Conservation (phyloP, 108 stramenopile genomes). For the Cyclostephanos invisitatus region DNA sequence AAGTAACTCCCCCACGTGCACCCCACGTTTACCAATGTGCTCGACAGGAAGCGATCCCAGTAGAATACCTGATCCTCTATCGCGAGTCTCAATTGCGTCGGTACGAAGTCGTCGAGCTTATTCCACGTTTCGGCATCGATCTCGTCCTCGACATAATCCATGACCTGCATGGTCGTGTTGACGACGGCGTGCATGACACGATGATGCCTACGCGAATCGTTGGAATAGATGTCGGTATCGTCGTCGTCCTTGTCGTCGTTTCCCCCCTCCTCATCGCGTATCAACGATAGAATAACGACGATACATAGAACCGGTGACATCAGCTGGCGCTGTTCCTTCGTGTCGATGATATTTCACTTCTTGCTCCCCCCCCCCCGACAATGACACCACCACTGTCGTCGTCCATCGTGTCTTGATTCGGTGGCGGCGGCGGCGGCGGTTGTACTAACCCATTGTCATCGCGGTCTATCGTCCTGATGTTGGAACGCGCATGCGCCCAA, state of each 20-base stretch:
- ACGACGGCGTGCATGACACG: slow-evolving; percentile 2
- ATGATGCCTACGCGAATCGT: background rate
- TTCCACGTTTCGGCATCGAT: slow-evolving; percentile 54
- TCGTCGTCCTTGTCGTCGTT: background rate
- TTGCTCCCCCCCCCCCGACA: background rate
- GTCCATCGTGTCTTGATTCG: background rate
- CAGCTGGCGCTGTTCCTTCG: background rate
- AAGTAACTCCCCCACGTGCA: slow-evolving; percentile 60
- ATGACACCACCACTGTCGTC: background rate
- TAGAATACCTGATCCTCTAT: slow-evolving; percentile 78
- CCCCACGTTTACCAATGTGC: slow-evolving; percentile 62
- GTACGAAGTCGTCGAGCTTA: slow-evolving; percentile 66
- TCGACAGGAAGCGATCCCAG: slow-evolving; percentile 72
- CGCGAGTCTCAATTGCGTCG: slow-evolving; percentile 66
- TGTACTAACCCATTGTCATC: background rate
- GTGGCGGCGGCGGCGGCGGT: too few relatives aligned
- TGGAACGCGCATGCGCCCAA: too few relatives aligned
- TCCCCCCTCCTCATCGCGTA: background rate
- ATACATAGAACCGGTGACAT: background rate
- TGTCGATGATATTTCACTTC: background rate
- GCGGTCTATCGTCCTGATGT: background rate
- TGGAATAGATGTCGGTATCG: background rate
- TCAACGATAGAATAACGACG: background rate
- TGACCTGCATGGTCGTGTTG: slow-evolving; percentile 44
- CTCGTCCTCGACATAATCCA: slow-evolving; percentile 76